phyloP scores from a whole-genome alignment of 805 yeast species.

The Myxozyma melibiosi region DNA sequence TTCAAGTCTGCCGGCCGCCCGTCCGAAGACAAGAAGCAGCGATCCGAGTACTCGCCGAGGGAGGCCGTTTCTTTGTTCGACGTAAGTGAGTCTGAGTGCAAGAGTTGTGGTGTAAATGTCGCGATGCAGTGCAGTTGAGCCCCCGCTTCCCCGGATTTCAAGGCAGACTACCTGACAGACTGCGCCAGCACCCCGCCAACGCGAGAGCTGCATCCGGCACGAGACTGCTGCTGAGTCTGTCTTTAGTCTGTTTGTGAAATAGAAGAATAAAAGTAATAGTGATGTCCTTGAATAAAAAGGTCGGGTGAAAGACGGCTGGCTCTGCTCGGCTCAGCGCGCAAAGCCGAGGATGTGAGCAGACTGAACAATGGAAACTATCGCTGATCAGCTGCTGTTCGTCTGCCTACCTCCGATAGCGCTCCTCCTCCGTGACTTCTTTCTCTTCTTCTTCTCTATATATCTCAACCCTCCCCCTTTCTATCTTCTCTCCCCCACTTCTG shows the following conservation, averaged over 20 bases:
- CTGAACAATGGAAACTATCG: not conserved
- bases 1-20: not conserved
- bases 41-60: not conserved
- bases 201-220: too few relatives aligned
- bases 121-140: not conserved
- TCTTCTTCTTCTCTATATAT: not conserved
- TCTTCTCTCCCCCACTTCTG: too few relatives aligned
- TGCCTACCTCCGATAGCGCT: constrained; percentile 6
- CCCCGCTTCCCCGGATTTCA: constrained; percentile 10
- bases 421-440: not conserved
- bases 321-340: too few relatives aligned
- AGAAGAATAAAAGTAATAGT: too few relatives aligned
- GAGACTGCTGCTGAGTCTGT: too few relatives aligned
- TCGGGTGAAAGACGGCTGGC: too few relatives aligned
- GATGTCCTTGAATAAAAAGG: too few relatives aligned
- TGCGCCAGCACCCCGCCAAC: too few relatives aligned
- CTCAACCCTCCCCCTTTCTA: too few relatives aligned
- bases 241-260: too few relatives aligned
- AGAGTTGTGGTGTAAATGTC: not conserved
- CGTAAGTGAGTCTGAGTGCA: not conserved
- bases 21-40: not conserved
- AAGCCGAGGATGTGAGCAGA: too few relatives aligned
- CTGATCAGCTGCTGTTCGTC: constrained; percentile 5
- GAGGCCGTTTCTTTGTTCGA: not conserved
- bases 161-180: not conserved